Conservation (phyloP, 2,329 filamentous ascomycete species). For the Verticillium alfalfae region DNA sequence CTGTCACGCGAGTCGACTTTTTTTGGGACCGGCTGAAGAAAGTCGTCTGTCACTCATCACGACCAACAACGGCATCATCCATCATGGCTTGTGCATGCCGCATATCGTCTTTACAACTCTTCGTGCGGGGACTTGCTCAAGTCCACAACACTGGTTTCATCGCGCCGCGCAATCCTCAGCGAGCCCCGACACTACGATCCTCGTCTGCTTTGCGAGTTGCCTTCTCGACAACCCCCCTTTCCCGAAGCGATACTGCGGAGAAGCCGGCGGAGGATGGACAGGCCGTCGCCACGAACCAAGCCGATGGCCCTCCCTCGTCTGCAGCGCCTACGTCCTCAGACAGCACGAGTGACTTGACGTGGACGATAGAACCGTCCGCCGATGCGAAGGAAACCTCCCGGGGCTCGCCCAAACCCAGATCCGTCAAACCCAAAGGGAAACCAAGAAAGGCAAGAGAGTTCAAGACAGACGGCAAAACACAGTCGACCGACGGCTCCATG, state of each 20-base stretch:
- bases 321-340: neutral
- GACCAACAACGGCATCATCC: neutral
- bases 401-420: neutral
- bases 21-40: neutral
- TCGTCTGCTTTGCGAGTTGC: neutral
- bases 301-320: neutral
- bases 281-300: neutral
- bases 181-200: neutral
- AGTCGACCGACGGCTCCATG: neutral
- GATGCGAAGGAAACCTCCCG: neutral
- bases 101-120: slow-evolving; percentile 37
- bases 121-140: slow-evolving; percentile 39
- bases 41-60: neutral
- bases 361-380: neutral
- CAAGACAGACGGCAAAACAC: neutral
- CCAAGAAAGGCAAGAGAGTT: slow-evolving; percentile 8
- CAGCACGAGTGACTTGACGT: neutral
- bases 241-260: neutral
- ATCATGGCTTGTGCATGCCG: slow-evolving; percentile 45
- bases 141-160: slow-evolving; percentile 23
- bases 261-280: slow-evolving; percentile 30
- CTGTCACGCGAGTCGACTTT: neutral
- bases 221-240: neutral
- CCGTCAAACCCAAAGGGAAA: slow-evolving; percentile 1
- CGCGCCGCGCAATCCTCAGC: neutral